Base-by-base conservation (phyloP, 306 rosid genomes). In the Elaeagnus macrophylla region DNA sequence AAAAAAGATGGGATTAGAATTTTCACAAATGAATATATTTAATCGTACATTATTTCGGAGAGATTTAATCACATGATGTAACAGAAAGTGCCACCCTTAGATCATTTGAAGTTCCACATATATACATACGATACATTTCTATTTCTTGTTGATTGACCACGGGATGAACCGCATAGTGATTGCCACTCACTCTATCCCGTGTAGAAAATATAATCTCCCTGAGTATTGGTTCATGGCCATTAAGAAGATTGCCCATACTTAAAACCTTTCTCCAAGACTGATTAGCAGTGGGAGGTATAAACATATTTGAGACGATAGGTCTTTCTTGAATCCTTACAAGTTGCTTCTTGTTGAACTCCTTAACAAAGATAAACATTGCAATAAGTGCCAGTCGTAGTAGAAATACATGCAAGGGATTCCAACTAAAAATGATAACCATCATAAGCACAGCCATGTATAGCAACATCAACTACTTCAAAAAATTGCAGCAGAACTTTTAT, bases 211-310 rank as follows among this genome's bases (percentile, higher is more conserved):
- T 62, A 46, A 82, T 87, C 74, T 91, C 99, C 67, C 99, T 76
- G 68, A 80, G 57, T 57, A 87, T 59, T 36, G 99, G 89, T 76
- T 91, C 96, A 38, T 84, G 96, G n/a, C 99, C 96, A 48, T 84
- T 91, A 69, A 91, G 89, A 75, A 87, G 95, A 79, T 91, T 91
- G n/a, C 96, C 99, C 95, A 91, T 75, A 95, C 96, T 87, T 64
- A 87, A 60, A 48, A 91, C 93, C 74, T 80, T 87, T 70, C 99
- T 79, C 99, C 99, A 87, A 18, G 93, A 87, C 64, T 84, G 99
- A 75, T 85, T 91, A 0, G 99, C 96, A 1, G 85, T 78, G 8
- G 99, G 99, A 69, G 80, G 74, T 18, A 72, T 73, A 53, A 87
- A 91, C 95, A 91, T 81, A 59, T 65, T 80, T 51, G 96, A 87